These are phyloP conservation scores for Cryptococcus sp. DNA, from an alignment of 1,284 basidiomycete genomes.

Conservation along the genomic window DNA sequence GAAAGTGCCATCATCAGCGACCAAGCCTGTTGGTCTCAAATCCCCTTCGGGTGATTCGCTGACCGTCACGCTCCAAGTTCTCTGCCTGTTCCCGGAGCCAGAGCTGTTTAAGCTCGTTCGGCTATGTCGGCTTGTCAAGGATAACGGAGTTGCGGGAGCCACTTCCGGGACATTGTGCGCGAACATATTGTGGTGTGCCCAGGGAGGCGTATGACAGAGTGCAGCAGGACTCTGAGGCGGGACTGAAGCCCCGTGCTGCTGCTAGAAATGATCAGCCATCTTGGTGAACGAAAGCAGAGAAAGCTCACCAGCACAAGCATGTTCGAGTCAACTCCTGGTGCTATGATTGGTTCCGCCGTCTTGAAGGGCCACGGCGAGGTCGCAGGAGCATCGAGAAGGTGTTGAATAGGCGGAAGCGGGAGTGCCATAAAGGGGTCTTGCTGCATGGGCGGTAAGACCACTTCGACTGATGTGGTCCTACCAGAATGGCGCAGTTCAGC, in stretches of 20 bases:
- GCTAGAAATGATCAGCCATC: too few relatives aligned
- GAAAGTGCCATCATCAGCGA: conserved; percentile 37
- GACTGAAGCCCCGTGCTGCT: too few relatives aligned
- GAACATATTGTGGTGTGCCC: conserved; percentile 36
- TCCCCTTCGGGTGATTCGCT: conserved; percentile 26
- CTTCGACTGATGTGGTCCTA: too few relatives aligned
- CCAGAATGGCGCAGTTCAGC: too few relatives aligned
- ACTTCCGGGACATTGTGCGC: conserved; percentile 7
- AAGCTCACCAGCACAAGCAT: too few relatives aligned
- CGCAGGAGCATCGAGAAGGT: too few relatives aligned
- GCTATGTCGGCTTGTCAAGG: conserved; percentile 11
- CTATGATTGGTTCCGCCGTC: too few relatives aligned
- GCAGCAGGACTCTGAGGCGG: conserved; percentile 18
- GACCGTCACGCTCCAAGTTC: conserved; percentile 34
- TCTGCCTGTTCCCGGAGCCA: conserved; percentile 2
- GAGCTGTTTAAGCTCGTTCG: conserved; percentile 4
- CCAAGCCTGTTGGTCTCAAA: conserved; percentile 27
- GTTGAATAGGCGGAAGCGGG: too few relatives aligned
- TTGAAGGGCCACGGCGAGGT: too few relatives aligned
- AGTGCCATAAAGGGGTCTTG: background rate
- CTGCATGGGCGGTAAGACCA: background rate
- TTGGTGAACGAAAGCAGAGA: too few relatives aligned
- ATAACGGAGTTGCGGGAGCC: conserved; percentile 4
- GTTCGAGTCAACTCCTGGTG: too few relatives aligned
- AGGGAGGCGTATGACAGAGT: conserved; percentile 24